Evolutionary conservation across 2,329 filamentous ascomycete genomes (phyloP).

Genomic region (Colletotrichum lupini): DNA sequence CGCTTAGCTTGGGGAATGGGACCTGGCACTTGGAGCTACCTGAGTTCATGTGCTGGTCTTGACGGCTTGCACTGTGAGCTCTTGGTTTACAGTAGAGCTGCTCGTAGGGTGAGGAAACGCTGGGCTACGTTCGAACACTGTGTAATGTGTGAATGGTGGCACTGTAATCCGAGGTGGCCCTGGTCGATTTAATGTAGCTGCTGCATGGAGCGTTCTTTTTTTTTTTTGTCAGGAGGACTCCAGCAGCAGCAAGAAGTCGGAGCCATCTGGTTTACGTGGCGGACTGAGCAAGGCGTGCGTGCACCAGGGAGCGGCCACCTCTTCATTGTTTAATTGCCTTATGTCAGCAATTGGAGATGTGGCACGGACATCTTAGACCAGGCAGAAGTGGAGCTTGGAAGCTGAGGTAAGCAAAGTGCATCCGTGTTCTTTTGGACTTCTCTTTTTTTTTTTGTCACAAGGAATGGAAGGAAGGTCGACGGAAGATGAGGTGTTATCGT

Average conservation of each 20-base stretch:
- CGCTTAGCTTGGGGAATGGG: neutral
- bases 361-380: neutral
- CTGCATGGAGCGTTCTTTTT: slow-evolving; percentile 11
- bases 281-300: neutral
- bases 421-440: neutral
- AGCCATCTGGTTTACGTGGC: slow-evolving; percentile 32
- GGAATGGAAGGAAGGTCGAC: no score
- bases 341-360: slow-evolving; percentile 6
- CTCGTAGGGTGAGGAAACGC: neutral
- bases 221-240: neutral
- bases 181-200: slow-evolving; percentile 13
- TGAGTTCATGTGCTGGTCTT: neutral
- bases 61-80: neutral
- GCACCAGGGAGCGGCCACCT: neutral
- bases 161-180: neutral
- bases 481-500: neutral
- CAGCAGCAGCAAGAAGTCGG: neutral
- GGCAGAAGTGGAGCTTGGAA: neutral
- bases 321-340: neutral
- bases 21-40: neutral
- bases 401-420: neutral
- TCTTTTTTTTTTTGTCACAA: neutral
- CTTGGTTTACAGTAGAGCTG: neutral
- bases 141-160: neutral
- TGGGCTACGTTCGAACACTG: slow-evolving; percentile 15